Conservation (phyloP, 768 basidiomycete genomes). For the Tulasnella sp. region DNA sequence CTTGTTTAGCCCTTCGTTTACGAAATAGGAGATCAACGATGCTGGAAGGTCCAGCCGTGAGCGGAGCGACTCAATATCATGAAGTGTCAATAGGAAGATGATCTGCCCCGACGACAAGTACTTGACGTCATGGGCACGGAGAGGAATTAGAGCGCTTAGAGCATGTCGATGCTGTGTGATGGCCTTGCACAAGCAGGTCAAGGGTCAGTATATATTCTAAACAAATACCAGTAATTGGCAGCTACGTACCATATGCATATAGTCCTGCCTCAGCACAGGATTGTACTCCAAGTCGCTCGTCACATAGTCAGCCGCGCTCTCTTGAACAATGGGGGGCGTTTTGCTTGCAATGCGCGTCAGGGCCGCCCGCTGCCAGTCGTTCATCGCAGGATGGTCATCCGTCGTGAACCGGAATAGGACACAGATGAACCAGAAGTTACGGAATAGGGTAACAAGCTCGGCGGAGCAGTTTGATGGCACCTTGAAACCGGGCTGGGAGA, state of each 20-base stretch:
- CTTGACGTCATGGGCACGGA: slow-evolving; percentile 57
- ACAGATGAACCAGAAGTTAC: slow-evolving; percentile 91
- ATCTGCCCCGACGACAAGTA: slow-evolving; percentile 70
- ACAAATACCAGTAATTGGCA: no score
- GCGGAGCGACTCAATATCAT: slow-evolving; percentile 81
- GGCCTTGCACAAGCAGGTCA: no score
- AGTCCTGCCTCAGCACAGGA: slow-evolving; percentile 79
- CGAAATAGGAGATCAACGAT: slow-evolving; percentile 75
- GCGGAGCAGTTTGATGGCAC: slow-evolving; percentile 44
- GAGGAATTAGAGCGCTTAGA: slow-evolving; percentile 54
- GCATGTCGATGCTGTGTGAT: slow-evolving; percentile 52
- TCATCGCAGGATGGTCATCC: slow-evolving; percentile 21
- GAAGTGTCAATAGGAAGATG: slow-evolving; percentile 22
- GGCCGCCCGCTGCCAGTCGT: slow-evolving; percentile 66
- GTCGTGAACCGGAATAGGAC: slow-evolving; percentile 72
- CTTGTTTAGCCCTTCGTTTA: slow-evolving; percentile 72
- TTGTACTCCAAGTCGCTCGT: slow-evolving; percentile 89
- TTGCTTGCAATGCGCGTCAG: slow-evolving; percentile 71
- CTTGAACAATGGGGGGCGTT: slow-evolving; percentile 75
- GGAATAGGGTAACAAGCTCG: slow-evolving; percentile 64
- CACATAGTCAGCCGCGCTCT: slow-evolving; percentile 69
- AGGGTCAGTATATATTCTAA: neutral
- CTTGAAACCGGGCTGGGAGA: slow-evolving; percentile 58
- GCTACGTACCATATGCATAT: slow-evolving; percentile 53
- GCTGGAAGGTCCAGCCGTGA: slow-evolving; percentile 70